These are phyloP conservation scores for Rhynchospora breviuscula DNA, from an alignment of 176 grass and related monocot genomes.

Conservation along the genomic window DNA sequence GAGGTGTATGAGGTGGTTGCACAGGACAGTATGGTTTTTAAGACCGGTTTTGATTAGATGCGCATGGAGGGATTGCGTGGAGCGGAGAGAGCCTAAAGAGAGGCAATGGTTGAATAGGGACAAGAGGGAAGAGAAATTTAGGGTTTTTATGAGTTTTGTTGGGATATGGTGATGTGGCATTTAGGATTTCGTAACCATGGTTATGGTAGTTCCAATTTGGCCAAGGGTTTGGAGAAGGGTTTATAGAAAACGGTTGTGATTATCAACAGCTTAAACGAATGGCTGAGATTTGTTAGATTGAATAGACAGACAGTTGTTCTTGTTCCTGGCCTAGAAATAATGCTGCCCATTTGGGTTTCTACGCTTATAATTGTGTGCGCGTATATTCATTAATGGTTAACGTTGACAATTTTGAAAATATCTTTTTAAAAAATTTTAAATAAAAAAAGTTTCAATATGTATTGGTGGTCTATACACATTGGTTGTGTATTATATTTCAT, in stretches of 20 bases:
- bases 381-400: too few species aligned
- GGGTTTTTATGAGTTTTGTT: conserved; percentile 6
- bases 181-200: conserved; percentile 16
- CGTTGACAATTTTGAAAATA: too few species aligned
- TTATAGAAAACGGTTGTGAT: not conserved
- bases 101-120: conserved; percentile 38
- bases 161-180: conserved; percentile 10
- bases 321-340: not conserved
- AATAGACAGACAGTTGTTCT: not conserved
- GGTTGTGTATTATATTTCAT: too few species aligned
- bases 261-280: not conserved
- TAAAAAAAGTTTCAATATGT: too few species aligned
- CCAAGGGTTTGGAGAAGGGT: not conserved
- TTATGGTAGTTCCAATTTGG: not conserved
- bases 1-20: conserved; percentile 50
- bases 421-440: too few species aligned
- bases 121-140: conserved; percentile 26
- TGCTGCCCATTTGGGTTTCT: not conserved
- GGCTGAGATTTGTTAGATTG: not conserved
- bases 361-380: not conserved
- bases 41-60: conserved; percentile 49
- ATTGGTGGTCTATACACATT: too few species aligned
- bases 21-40: conserved; percentile 44
- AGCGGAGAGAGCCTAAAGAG: conserved; percentile 22
- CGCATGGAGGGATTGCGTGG: conserved; percentile 41